Conservation (phyloP, 371 early-diverging fungal species). For the Encephalitozoon hellem region DNA sequence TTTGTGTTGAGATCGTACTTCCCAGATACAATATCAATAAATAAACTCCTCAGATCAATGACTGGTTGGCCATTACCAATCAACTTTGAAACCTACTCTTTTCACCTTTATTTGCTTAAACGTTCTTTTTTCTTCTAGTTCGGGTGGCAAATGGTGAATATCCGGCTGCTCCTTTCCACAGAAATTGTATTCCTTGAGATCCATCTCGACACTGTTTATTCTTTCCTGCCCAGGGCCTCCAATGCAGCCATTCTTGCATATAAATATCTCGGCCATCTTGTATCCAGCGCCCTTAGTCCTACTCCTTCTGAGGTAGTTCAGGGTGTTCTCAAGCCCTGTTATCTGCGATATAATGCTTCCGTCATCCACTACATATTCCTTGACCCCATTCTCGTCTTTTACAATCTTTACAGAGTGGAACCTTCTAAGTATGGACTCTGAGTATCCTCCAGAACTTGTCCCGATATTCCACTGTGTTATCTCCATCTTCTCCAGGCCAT, state of each 20-base stretch:
- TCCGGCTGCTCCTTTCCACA: not conserved
- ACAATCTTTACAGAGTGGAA: not conserved
- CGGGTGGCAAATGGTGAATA: not conserved
- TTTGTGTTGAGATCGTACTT: not conserved
- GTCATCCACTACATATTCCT: not conserved
- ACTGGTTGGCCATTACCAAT: slow-evolving; percentile 1
- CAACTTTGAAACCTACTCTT: slow-evolving; percentile 18
- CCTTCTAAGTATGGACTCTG: slow-evolving; percentile 6
- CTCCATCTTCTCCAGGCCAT: not conserved
- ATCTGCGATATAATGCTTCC: slow-evolving; percentile 1
- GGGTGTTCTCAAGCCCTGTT: slow-evolving; percentile 24
- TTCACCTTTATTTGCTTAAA: slow-evolving; percentile 3
- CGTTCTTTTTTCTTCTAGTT: not conserved
- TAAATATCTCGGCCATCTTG: slow-evolving; percentile 31
- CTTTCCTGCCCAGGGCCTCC: slow-evolving; percentile 46
- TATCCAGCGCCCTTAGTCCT: slow-evolving; percentile 11
- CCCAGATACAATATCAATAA: not conserved
- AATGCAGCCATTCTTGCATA: slow-evolving; percentile 49
- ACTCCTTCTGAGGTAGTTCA: slow-evolving; percentile 27
- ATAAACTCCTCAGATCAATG: not conserved
- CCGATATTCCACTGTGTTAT: not conserved
- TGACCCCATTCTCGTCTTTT: not conserved
- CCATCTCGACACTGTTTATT: not conserved
- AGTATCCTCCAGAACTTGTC: not conserved
- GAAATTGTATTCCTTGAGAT: not conserved